Conservation (phyloP, 805 yeast genomes). For the Candida cerambycidarum region DNA sequence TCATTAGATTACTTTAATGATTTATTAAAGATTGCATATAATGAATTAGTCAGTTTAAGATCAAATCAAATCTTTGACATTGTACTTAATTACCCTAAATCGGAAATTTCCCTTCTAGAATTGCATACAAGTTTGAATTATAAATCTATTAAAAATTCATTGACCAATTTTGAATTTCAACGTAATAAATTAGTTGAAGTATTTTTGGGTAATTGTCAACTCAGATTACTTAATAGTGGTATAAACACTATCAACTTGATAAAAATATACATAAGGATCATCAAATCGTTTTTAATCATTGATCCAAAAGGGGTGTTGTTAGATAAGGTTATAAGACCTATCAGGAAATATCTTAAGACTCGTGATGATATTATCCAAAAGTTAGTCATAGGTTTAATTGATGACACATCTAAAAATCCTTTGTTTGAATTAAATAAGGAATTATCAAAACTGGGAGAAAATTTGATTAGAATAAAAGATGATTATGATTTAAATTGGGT, state of each 20-base stretch:
- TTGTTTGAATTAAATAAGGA: conserved; percentile 57
- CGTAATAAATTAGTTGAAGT: conserved; percentile 50
- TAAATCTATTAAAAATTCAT: conserved; percentile 10
- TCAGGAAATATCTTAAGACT: conserved; percentile 66
- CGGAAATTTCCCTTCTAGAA: conserved; percentile 56
- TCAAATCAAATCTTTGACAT: conserved; percentile 60
- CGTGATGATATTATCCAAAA: conserved; percentile 71
- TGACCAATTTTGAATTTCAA: conserved; percentile 34
- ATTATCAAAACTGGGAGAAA: conserved; percentile 31
- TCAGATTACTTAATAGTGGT: conserved; percentile 71
- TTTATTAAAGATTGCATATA: conserved; percentile 36
- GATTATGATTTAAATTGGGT: conserved; percentile 61
- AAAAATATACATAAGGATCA: conserved; percentile 65
- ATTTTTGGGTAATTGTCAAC: conserved; percentile 47
- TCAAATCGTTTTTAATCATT: conserved; percentile 67
- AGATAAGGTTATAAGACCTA: conserved; percentile 75
- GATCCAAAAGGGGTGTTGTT: conserved; percentile 86
- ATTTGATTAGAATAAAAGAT: conserved; percentile 24
- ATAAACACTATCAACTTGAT: conserved; percentile 74
- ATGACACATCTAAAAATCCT: conserved; percentile 36
- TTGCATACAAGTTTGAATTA: conserved; percentile 51
- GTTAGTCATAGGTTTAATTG: conserved; percentile 70
- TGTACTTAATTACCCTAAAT: conserved; percentile 51
- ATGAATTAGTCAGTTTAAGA: conserved; percentile 47
- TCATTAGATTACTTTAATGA: conserved; percentile 22